Evolutionary conservation across 257 asterid species (phyloP).

Genomic region (Nemophila menziesii): DNA sequence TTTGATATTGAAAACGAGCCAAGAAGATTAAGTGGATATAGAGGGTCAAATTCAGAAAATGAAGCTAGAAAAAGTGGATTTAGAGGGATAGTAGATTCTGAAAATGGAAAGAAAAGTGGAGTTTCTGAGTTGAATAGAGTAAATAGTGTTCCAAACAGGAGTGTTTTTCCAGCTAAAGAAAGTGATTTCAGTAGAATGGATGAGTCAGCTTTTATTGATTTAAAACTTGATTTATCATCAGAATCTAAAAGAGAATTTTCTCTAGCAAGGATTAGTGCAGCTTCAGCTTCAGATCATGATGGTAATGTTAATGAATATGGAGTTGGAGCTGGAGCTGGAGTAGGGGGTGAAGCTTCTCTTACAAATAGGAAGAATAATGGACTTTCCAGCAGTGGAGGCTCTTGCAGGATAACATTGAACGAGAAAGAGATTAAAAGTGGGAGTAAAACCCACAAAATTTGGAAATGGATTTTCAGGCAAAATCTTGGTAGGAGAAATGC

Average conservation of each 20-base stretch:
- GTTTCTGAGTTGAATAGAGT: slow-evolving; percentile 25
- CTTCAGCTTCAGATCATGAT: slow-evolving; percentile 30
- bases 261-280: slow-evolving; percentile 22
- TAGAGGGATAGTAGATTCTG: slow-evolving; percentile 2
- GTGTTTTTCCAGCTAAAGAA: slow-evolving; percentile 62
- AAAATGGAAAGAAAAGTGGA: slow-evolving; percentile 13
- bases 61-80: slow-evolving; percentile 27
- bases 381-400: slow-evolving; percentile 18
- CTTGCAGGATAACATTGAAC: slow-evolving; percentile 37
- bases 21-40: slow-evolving; percentile 17
- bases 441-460: slow-evolving; percentile 41
- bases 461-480: slow-evolving; percentile 82
- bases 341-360: too few species aligned
- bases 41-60: slow-evolving; percentile 8
- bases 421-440: slow-evolving; percentile 33
- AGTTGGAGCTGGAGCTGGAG: too few species aligned
- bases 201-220: slow-evolving; percentile 72
- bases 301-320: slow-evolving; percentile 10
- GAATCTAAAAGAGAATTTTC: slow-evolving; percentile 26
- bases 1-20: not conserved
- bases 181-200: slow-evolving; percentile 68
- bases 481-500: slow-evolving; percentile 28
- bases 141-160: slow-evolving; percentile 31
- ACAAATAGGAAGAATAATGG: slow-evolving; percentile 1
- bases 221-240: slow-evolving; percentile 50